These are phyloP conservation scores for Leccinellum luteum DNA, from an alignment of 768 basidiomycete species.

Conservation along the genomic window DNA sequence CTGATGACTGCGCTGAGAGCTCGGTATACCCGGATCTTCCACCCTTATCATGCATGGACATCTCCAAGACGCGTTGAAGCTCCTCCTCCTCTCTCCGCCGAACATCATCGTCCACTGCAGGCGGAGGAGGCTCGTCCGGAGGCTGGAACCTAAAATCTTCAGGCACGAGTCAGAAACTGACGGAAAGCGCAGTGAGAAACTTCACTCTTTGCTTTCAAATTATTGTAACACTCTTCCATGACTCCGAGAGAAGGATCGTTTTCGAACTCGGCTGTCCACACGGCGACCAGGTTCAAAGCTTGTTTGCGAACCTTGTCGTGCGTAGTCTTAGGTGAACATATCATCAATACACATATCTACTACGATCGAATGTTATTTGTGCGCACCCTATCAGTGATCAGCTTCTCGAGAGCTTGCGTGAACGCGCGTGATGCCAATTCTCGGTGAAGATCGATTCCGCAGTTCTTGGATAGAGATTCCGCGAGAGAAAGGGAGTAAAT, in stretches of 20 bases:
- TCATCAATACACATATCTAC: slow-evolving; percentile 10
- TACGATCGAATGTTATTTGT: neutral
- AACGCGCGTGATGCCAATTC: slow-evolving; percentile 91
- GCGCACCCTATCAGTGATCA: slow-evolving; percentile 84
- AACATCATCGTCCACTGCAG: slow-evolving; percentile 72
- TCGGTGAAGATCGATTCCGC: slow-evolving; percentile 71
- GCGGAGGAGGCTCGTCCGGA: slow-evolving; percentile 61
- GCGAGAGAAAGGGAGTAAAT: slow-evolving; percentile 86
- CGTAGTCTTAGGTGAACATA: slow-evolving; percentile 57
- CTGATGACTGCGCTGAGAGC: slow-evolving; percentile 37
- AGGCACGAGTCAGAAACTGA: slow-evolving; percentile 11
- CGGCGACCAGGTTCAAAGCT: slow-evolving; percentile 65
- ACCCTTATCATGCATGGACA: slow-evolving; percentile 91
- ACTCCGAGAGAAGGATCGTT: slow-evolving; percentile 76
- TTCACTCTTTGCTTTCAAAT: slow-evolving; percentile 79
- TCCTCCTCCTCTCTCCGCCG: slow-evolving; percentile 91
- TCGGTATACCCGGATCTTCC: slow-evolving; percentile 60
- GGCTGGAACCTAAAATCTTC: slow-evolving; percentile 72
- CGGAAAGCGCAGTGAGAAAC: neutral
- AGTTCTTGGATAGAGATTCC: slow-evolving; percentile 92
- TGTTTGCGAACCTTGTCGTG: slow-evolving; percentile 88
- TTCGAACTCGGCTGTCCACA: slow-evolving; percentile 86
- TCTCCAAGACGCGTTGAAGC: slow-evolving; percentile 86
- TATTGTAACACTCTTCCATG: slow-evolving; percentile 88
- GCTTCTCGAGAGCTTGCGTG: slow-evolving; percentile 82